Percentiles rank a stretch among this genome's conserved stretches.
Evolutionary conservation across 164 flowering plant genomes (phyloP).

Genomic region (Akebia trifoliata): DNA sequence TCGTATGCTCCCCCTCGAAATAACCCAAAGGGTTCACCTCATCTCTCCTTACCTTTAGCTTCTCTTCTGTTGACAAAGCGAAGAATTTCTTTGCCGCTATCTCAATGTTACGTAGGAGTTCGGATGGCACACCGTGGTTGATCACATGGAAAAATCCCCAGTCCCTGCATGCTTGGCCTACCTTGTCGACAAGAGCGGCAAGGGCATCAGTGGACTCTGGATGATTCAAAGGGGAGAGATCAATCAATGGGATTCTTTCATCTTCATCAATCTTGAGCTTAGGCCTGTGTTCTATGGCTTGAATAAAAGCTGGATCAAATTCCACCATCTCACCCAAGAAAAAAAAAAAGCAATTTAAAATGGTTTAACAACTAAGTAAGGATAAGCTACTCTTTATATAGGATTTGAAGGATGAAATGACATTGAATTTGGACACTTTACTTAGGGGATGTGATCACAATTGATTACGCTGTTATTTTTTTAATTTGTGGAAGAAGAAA

Average conservation of each 20-base stretch:
- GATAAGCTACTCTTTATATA: no score
- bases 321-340: no score
- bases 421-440: no score
- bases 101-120: conserved; percentile 23
- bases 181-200: conserved; percentile 20
- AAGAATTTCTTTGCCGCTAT: conserved; percentile 39
- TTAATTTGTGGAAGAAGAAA: no score
- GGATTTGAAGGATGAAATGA: no score
- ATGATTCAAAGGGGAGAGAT: conserved; percentile 29
- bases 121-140: conserved; percentile 57
- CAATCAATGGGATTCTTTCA: conserved; percentile 44
- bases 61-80: conserved; percentile 40
- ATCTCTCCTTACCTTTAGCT: conserved; percentile 40
- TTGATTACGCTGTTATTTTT: no score
- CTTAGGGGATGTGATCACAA: no score
- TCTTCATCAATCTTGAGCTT: conserved; percentile 14
- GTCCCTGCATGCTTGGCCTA: conserved; percentile 41
- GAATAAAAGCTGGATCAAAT: conserved; percentile 44
- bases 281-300: conserved; percentile 48
- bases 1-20: conserved; percentile 60
- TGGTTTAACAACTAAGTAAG: no score
- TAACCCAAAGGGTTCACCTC: conserved; percentile 48
- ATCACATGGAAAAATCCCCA: conserved; percentile 84
- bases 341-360: no score
- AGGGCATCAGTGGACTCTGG: neutral